Percentiles rank a stretch among this genome's conserved stretches.
These are phyloP conservation scores for Calonectria pseudoreteaudii DNA, from an alignment of 2,329 filamentous ascomycete species.

Conservation along the genomic window DNA sequence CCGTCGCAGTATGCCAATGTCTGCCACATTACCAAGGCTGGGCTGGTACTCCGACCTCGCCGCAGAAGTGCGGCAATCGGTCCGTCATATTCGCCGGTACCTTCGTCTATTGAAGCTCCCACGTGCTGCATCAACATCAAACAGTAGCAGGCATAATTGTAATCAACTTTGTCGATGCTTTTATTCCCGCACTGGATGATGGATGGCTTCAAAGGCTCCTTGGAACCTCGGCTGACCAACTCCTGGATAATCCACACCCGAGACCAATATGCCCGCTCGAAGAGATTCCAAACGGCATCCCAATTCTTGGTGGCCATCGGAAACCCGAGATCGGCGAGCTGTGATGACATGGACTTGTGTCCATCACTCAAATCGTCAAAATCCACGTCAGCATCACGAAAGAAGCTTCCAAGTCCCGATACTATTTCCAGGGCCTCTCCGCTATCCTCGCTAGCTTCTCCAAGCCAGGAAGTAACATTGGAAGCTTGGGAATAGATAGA, in stretches of 20 bases:
- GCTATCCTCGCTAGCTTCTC: not conserved
- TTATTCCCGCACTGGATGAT: not conserved
- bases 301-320: not conserved
- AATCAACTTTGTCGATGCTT: not conserved
- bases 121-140: not conserved
- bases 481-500: not conserved
- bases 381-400: not conserved
- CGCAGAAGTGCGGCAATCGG: not conserved
- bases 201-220: not conserved
- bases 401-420: not conserved
- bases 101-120: not conserved
- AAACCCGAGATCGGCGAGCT: not conserved
- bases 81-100: not conserved
- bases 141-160: not conserved
- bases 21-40: not conserved
- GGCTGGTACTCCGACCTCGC: not conserved
- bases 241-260: not conserved
- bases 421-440: not conserved
- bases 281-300: not conserved
- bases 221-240: not conserved
- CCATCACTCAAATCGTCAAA: not conserved
- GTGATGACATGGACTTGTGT: not conserved
- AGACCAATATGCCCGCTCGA: not conserved
- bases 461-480: not conserved
- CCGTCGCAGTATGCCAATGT: not conserved